Evolutionary conservation across 345 rosid genomes (phyloP), one percentile per base, ranked within the genome.

Genomic region (Boechera stricta): DNA sequence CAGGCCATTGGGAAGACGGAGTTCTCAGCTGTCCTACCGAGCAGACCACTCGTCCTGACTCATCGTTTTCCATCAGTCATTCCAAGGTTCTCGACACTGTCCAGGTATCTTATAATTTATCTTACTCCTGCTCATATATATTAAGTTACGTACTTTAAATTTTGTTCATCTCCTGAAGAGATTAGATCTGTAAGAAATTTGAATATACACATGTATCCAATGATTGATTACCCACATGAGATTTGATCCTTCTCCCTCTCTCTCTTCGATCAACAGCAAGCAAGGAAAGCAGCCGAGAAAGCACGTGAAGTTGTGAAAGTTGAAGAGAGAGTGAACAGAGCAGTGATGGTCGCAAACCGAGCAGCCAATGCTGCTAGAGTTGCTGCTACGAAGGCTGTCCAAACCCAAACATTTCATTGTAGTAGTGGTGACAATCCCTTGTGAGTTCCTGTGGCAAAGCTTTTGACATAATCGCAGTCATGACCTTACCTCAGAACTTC

Each of bases 321-420:
- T 44, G 94, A 93, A 8, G 91, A 87, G 64, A 86, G 90, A 67
- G 91, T 90, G 70, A 88, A 87, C 71, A 90, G 76, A 84, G 86
- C 87, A 16, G 77, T 90, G 57, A 81, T 85, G 60, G 85, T 85
- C 0, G 94, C 97, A 48, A 93, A 90, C 64, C 89, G 84, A 81
- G 88, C 98, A 8, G 98, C 97, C 32, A 92, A 85, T 78, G 90
- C 96, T 39, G 96, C 97, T 16, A 85, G 97, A 82, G 96, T 92
- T 44, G 91, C 92, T 32, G 88, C 97, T 8, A 87, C 89, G 7
- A 88, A 89, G 76, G 91, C 91, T 59, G 92, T 88, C 53, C 97
- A 92, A 67, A 85, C 81, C n/a, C 84, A 64, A 63, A 86, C 82
- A 77, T 84, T 78, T 74, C 82, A 78, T 39, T 39, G 49, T 41